Base-by-base conservation (phyloP, 306 rosid genomes). In the Malus fusca region DNA sequence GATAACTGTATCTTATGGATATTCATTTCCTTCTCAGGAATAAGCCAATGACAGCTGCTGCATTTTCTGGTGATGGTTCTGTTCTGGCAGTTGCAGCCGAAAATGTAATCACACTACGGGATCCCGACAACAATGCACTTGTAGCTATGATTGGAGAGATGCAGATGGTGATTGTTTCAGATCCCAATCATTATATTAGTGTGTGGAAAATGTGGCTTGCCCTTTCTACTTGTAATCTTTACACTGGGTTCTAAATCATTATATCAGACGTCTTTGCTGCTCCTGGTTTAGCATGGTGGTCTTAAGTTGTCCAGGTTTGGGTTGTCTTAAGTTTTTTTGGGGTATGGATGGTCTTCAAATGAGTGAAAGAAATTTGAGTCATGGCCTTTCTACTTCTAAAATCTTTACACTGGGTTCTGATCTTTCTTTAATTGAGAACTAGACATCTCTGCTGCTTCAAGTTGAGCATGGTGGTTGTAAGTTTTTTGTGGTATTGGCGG, bases 11-110 rank as follows among this genome's bases (percentile, higher is more conserved):
- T 71, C 60, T 83, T 69, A 80, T 66, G 23, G 46, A 76, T 33
- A 68, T 56, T 73, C 48, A 28, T 46, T 68, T 52, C 52, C 66
- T 78, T 73, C 80, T 82, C 85, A 95, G 99, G 82, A 88, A 89
- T 70, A 90, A 87, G 78, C 90, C 97, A 69, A 89, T 95, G 97
- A 88, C 87, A 79, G 93, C 99, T 75, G 96, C 86, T 64, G 82
- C 97, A 26, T 95, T 92, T 86, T 95, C 97, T 71, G 84, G 88
- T 11, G 99, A 95, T 84, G 99, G 99, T 72, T 92, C 99, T 4
- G 93, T 90, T 82, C 83, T 95, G 69, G 99, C 99, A 18, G 89
- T 95, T 56, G 97, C 99, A 26, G 97, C 99, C 33, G 97, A 92
- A 65, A 84, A 92, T 79, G 88, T 83, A 82, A 87, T 95, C 70